These are phyloP conservation scores for Penstemon davidsonii DNA, from an alignment of 257 asterid genomes.

Conservation along the genomic window DNA sequence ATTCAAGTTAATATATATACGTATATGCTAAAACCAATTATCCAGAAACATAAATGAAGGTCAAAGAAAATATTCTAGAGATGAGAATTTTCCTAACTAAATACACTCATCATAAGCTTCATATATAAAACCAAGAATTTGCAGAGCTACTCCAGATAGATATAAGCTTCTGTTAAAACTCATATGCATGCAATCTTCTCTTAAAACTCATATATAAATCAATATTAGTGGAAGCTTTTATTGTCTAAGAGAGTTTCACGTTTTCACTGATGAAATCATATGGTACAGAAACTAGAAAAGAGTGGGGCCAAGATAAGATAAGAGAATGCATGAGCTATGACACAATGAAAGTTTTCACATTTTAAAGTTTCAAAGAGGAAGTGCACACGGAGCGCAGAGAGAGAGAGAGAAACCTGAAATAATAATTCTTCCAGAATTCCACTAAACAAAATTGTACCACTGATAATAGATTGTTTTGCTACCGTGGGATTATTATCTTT, in stretches of 20 bases:
- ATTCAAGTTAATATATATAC: conserved; percentile 17
- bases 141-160: background rate
- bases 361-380: too few species aligned
- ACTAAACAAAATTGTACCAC: conserved; percentile 67
- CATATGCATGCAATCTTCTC: conserved; percentile 8
- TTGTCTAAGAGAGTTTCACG: background rate
- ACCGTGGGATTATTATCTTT: conserved; percentile 58
- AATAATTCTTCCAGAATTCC: conserved; percentile 72
- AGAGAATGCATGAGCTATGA: conserved; percentile 8
- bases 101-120: background rate
- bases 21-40: conserved; percentile 17
- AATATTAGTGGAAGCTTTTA: conserved; percentile 14
- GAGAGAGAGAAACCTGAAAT: conserved; percentile 65
- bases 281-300: conserved; percentile 21
- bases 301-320: background rate
- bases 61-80: background rate
- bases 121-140: background rate
- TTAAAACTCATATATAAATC: background rate
- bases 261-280: conserved; percentile 1
- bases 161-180: background rate
- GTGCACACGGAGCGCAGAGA: background rate
- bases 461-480: conserved; percentile 72
- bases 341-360: background rate
- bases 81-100: conserved; percentile 4
- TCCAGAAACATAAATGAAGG: background rate